phyloP scores from a whole-genome alignment of 805 yeast species.

The Isabelozyma heimii region DNA sequence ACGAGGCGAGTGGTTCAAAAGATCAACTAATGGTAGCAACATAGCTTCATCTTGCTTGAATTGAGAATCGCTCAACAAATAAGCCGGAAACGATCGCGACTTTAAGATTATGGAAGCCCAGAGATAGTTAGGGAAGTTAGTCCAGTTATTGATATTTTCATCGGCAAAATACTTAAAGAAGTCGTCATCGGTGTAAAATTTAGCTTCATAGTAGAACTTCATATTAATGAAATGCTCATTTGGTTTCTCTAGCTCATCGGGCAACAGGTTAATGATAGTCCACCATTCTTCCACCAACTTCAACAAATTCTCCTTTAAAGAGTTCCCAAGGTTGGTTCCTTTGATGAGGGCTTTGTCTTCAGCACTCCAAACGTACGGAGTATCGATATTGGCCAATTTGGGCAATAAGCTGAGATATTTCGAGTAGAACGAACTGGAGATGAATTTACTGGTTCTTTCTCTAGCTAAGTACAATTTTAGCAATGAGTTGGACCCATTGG shows the following conservation, averaged over 20 bases:
- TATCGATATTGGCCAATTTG: slow-evolving; percentile 39
- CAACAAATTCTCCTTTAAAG: slow-evolving; percentile 46
- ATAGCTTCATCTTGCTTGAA: slow-evolving; percentile 52
- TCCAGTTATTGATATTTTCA: slow-evolving; percentile 46
- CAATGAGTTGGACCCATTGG: slow-evolving; percentile 24
- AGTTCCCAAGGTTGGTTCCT: slow-evolving; percentile 69
- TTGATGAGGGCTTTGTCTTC: slow-evolving; percentile 49
- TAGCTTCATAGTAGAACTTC: slow-evolving; percentile 43
- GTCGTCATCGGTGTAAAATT: slow-evolving; percentile 37
- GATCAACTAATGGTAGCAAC: slow-evolving; percentile 74
- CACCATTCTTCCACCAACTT: slow-evolving; percentile 63
- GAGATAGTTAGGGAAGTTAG: slow-evolving; percentile 61
- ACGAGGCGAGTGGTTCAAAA: slow-evolving; percentile 68
- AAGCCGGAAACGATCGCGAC: slow-evolving; percentile 79
- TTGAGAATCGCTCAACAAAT: slow-evolving; percentile 41
- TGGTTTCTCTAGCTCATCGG: slow-evolving; percentile 29
- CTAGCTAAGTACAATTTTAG: slow-evolving; percentile 34
- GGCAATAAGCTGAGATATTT: slow-evolving; percentile 35
- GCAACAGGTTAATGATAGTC: slow-evolving; percentile 29
- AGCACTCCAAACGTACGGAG: slow-evolving; percentile 67
- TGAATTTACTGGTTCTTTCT: slow-evolving; percentile 16
- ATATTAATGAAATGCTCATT: slow-evolving; percentile 34
- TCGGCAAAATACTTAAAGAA: slow-evolving; percentile 23
- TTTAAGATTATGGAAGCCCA: slow-evolving; percentile 75
- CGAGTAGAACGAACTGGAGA: slow-evolving; percentile 17